Percentiles rank a stretch among this genome's conserved stretches.
Evolutionary conservation across 1,284 basidiomycete species (phyloP).

Genomic region (Schizophyllum commune): DNA sequence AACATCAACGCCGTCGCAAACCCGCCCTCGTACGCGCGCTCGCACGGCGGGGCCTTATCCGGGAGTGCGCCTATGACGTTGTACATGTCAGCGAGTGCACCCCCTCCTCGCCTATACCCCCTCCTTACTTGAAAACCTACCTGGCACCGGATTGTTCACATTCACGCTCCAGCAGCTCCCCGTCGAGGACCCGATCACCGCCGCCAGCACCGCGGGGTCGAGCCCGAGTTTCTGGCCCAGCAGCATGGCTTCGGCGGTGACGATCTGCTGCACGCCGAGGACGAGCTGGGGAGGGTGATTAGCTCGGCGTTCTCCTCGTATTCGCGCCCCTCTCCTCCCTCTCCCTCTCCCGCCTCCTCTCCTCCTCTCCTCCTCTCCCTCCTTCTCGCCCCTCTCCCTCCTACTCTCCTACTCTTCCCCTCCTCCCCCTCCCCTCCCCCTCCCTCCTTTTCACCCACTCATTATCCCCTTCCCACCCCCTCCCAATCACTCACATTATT

Average conservation of each 20-base stretch:
- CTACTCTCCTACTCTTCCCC: too few relatives aligned
- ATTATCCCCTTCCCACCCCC: too few relatives aligned
- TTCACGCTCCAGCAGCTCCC: constrained; percentile 80
- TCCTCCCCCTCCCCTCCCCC: too few relatives aligned
- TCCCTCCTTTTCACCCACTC: too few relatives aligned
- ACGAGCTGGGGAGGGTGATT: constrained; percentile 37
- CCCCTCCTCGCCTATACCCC: too few relatives aligned
- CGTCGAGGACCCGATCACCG: constrained; percentile 80
- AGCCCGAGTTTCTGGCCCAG: constrained; percentile 74
- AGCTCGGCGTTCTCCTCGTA: not conserved
- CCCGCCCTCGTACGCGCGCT: constrained; percentile 76
- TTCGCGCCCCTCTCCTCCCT: too few relatives aligned
- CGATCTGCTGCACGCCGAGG: constrained; percentile 72
- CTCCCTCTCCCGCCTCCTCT: too few relatives aligned
- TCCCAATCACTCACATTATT: constrained; percentile 60
- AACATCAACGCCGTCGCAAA: constrained; percentile 82
- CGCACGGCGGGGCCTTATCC: constrained; percentile 72
- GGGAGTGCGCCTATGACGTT: constrained; percentile 27
- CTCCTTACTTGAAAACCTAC: constrained; percentile 26
- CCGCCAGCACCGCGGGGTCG: constrained; percentile 65
- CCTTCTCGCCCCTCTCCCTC: too few relatives aligned
- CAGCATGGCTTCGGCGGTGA: constrained; percentile 79
- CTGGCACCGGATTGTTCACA: constrained; percentile 83
- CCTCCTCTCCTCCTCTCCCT: too few relatives aligned
- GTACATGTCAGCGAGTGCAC: too few relatives aligned